phyloP scores from a whole-genome alignment of 805 yeast species.

The Monosporozyma servazzii region DNA sequence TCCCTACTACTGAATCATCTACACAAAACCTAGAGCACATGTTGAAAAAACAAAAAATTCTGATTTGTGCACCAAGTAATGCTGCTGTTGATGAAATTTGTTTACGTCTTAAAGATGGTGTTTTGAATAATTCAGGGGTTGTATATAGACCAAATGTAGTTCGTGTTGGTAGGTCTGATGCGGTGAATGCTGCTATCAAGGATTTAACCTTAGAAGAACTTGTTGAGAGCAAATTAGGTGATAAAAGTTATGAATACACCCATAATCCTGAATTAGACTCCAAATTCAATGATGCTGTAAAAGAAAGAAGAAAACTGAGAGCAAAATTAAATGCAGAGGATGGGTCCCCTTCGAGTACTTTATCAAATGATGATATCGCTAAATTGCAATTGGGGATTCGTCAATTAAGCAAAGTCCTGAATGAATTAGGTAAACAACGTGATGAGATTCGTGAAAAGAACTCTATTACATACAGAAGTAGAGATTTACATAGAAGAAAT shows the following conservation, averaged over 20 bases:
- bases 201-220: constrained; percentile 80
- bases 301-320: constrained; percentile 49
- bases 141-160: constrained; percentile 58
- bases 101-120: constrained; percentile 68
- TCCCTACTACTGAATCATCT: constrained; percentile 21
- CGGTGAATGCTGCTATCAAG: constrained; percentile 69
- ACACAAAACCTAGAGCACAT: constrained; percentile 16
- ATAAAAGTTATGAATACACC: constrained; percentile 30
- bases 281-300: constrained; percentile 44
- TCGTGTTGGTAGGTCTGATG: constrained; percentile 84
- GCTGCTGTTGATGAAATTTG: constrained; percentile 98
- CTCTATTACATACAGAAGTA: constrained; percentile 57
- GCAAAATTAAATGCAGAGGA: constrained; percentile 32
- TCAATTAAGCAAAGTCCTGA: constrained; percentile 50
- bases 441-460: constrained; percentile 74
- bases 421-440: constrained; percentile 59
- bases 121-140: constrained; percentile 46
- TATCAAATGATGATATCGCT: constrained; percentile 37
- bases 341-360: constrained; percentile 39
- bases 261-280: constrained; percentile 37
- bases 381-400: constrained; percentile 43
- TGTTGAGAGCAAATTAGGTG: constrained; percentile 53
- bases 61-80: constrained; percentile 96
- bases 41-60: constrained; percentile 43
- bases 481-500: constrained; percentile 70